Conservation (phyloP, 192 early-diverging fungal genomes). For the Coemansia sp. region DNA sequence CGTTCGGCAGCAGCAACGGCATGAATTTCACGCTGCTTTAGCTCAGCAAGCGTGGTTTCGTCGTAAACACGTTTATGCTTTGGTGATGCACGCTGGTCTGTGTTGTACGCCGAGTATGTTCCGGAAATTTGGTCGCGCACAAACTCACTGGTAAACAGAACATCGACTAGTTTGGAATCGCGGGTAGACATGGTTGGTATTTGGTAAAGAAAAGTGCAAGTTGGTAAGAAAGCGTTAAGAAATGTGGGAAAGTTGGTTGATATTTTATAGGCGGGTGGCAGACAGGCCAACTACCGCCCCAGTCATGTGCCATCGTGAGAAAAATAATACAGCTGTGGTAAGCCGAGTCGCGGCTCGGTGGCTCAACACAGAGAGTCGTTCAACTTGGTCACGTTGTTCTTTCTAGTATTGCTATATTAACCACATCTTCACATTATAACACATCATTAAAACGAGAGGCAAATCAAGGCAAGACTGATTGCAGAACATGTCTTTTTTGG, state of each 20-base stretch:
- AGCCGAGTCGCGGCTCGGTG: too few relatives aligned
- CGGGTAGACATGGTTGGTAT: not conserved
- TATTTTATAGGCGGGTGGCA: not conserved
- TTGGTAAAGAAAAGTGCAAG: not conserved
- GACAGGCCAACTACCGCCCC: not conserved
- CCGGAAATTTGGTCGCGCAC: constrained; percentile 48
- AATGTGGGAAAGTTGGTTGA: too few relatives aligned
- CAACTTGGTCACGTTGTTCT: too few relatives aligned
- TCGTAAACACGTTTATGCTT: not conserved
- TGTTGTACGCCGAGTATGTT: constrained; percentile 14
- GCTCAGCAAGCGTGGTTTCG: constrained; percentile 1
- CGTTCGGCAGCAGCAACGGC: constrained; percentile 44
- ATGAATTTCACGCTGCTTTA: constrained; percentile 20
- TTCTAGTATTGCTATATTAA: too few relatives aligned
- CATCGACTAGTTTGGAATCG: constrained; percentile 38
- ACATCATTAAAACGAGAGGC: too few relatives aligned
- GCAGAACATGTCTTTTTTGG: too few relatives aligned
- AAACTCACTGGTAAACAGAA: constrained; percentile 43
- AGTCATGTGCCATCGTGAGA: constrained; percentile 1
- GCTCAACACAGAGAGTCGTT: too few relatives aligned
- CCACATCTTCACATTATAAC: too few relatives aligned
- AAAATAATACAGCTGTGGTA: not conserved
- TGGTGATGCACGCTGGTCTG: not conserved
- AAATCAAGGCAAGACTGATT: too few relatives aligned
- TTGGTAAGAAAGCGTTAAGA: not conserved